Percentiles rank a stretch among this genome's conserved stretches.
Conservation (phyloP, 1,139 yeast genomes). For the Suhomyces terraborum region DNA sequence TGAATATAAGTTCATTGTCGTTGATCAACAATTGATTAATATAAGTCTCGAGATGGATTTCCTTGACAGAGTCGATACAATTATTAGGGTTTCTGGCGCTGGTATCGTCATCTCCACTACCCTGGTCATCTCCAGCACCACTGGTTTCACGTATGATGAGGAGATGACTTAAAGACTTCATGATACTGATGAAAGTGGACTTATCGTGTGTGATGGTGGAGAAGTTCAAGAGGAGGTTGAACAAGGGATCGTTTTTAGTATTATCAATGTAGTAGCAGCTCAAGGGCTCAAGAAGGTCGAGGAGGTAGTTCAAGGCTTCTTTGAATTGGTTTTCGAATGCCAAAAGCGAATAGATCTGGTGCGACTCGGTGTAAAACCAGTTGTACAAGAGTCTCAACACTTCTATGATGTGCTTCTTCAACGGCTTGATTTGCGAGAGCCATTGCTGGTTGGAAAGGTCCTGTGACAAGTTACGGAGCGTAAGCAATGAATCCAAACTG, state of each 20-base stretch:
- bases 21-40: conserved; percentile 36
- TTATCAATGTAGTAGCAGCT: conserved; percentile 82
- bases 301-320: conserved; percentile 68
- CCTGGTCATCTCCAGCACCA: conserved; percentile 10
- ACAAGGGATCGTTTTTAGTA: conserved; percentile 61
- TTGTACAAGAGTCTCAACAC: conserved; percentile 52
- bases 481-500: conserved; percentile 65
- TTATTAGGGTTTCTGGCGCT: conserved; percentile 34
- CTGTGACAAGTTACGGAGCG: conserved; percentile 78
- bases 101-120: conserved; percentile 20
- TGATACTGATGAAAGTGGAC: conserved; percentile 45
- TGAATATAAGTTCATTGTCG: conserved; percentile 38
- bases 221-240: conserved; percentile 50
- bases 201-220: conserved; percentile 56
- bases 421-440: conserved; percentile 56
- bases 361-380: conserved; percentile 34
- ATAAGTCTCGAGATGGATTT: conserved; percentile 34
- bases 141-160: conserved; percentile 42
- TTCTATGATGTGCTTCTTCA: conserved; percentile 49
- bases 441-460: conserved; percentile 82
- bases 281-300: conserved; percentile 83
- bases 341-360: conserved; percentile 22
- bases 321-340: conserved; percentile 41
- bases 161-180: conserved; percentile 48
- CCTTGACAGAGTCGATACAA: conserved; percentile 44